Percentiles rank a stretch among this genome's conserved stretches.
phyloP scores from a whole-genome alignment of 306 rosid genomes.

The Ormosia semicastrata region DNA sequence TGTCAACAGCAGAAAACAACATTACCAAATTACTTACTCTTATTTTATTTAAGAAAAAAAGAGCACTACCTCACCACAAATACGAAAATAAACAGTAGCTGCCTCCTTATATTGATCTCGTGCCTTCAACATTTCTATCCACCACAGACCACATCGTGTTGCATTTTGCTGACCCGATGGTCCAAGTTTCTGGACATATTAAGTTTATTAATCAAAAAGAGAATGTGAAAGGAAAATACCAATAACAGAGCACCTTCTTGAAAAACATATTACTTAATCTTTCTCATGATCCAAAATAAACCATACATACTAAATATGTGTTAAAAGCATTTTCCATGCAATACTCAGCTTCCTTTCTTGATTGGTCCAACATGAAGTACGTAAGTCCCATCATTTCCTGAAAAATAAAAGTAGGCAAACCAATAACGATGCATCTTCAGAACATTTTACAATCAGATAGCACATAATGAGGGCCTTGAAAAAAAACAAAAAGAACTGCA shows the following conservation, averaged over 20 bases:
- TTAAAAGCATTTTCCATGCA: conserved; percentile 98
- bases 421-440: conserved; percentile 3
- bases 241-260: conserved; percentile 16
- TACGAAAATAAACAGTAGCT: conserved; percentile 86
- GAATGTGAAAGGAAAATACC: conserved; percentile 14
- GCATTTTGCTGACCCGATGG: conserved; percentile 83
- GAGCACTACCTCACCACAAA: conserved; percentile 86
- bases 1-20: conserved; percentile 38
- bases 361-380: conserved; percentile 87
- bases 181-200: conserved; percentile 74
- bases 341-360: conserved; percentile 96
- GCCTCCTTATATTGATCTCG: conserved; percentile 84
- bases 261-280: background rate
- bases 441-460: conserved; percentile 17
- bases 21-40: conserved; percentile 6
- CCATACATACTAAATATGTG: conserved; percentile 76
- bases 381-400: conserved; percentile 99
- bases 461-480: background rate
- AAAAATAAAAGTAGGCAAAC: conserved; percentile 30
- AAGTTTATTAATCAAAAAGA: conserved; percentile 32
- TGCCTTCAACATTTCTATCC: conserved; percentile 92
- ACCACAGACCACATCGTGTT: conserved; percentile 93
- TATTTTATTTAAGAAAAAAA: background rate
- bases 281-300: conserved; percentile 29
- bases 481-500: background rate